These are phyloP conservation scores for Cytospora piceae DNA, from an alignment of 2,329 filamentous ascomycete genomes.

Conservation along the genomic window DNA sequence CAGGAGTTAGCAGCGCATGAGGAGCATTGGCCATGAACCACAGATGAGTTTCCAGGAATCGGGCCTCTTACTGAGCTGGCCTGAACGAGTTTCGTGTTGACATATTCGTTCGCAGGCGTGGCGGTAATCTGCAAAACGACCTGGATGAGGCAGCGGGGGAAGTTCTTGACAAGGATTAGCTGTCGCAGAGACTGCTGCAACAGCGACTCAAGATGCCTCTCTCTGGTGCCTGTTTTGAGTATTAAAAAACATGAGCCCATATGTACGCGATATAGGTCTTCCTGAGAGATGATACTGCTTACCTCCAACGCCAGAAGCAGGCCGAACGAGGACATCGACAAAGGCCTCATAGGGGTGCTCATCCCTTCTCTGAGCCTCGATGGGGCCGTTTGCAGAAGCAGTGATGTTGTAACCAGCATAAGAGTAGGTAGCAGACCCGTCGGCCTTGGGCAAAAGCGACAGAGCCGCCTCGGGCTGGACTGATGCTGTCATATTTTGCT, in stretches of 20 bases:
- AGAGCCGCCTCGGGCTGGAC: slow-evolving; percentile 56
- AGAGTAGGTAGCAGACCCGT: slow-evolving; percentile 80
- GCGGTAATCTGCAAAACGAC: slow-evolving; percentile 77
- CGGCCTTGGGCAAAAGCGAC: slow-evolving; percentile 68
- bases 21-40: slow-evolving; percentile 13
- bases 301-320: slow-evolving; percentile 83
- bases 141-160: slow-evolving; percentile 78
- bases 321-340: slow-evolving; percentile 87
- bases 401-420: slow-evolving; percentile 79
- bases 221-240: slow-evolving; percentile 61
- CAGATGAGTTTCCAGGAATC: slow-evolving; percentile 9
- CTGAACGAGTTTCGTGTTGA: slow-evolving; percentile 62
- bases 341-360: slow-evolving; percentile 90
- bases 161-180: slow-evolving; percentile 74
- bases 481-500: slow-evolving; percentile 48
- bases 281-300: slow-evolving; percentile 37
- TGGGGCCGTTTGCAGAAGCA: slow-evolving; percentile 86
- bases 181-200: slow-evolving; percentile 73
- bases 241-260: slow-evolving; percentile 31
- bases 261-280: slow-evolving; percentile 19
- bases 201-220: slow-evolving; percentile 80
- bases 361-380: slow-evolving; percentile 87
- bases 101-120: slow-evolving; percentile 69
- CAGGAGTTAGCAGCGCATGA: slow-evolving; percentile 33
- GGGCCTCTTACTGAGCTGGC: slow-evolving; percentile 58